Evolutionary conservation across 805 yeast genomes (phyloP).

Genomic region (Wickerhamomyces tratensis): DNA sequence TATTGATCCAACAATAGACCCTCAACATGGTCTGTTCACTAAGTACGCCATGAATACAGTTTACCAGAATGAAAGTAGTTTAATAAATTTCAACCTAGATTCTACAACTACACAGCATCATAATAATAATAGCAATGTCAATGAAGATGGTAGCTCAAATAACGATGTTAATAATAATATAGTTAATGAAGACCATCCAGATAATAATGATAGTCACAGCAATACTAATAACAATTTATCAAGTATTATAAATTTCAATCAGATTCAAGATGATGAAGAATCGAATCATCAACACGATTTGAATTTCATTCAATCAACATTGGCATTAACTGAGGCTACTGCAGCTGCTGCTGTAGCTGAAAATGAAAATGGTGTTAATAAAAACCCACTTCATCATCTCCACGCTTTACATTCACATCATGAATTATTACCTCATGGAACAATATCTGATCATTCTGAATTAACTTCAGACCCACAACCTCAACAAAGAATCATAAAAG

Average conservation of each 20-base stretch:
- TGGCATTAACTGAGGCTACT: not conserved
- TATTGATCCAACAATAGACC: constrained; percentile 12
- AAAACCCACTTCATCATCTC: not conserved
- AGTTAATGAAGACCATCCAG: too few relatives aligned
- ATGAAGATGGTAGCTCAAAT: not conserved
- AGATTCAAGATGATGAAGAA: constrained; percentile 3
- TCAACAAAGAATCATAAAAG: constrained; percentile 15
- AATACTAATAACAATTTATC: constrained; percentile 3
- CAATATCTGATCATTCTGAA: too few relatives aligned
- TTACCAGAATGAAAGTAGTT: not conserved
- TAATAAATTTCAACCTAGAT: constrained; percentile 1
- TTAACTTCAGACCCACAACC: constrained; percentile 2
- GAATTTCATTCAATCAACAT: not conserved
- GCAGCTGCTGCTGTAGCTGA: not conserved
- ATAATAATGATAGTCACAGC: too few relatives aligned
- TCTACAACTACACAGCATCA: not conserved
- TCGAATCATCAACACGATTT: not conserved
- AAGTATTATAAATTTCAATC: constrained; percentile 15
- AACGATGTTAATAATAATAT: too few relatives aligned
- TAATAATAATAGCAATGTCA: not conserved
- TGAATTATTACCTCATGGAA: not conserved
- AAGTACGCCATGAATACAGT: constrained; percentile 9
- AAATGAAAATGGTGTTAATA: too few relatives aligned
- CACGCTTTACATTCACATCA: not conserved
- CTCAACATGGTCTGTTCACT: constrained; percentile 12